These are phyloP conservation scores for Fusarium sp. DNA, from an alignment of 2,329 filamentous ascomycete genomes.

Conservation along the genomic window DNA sequence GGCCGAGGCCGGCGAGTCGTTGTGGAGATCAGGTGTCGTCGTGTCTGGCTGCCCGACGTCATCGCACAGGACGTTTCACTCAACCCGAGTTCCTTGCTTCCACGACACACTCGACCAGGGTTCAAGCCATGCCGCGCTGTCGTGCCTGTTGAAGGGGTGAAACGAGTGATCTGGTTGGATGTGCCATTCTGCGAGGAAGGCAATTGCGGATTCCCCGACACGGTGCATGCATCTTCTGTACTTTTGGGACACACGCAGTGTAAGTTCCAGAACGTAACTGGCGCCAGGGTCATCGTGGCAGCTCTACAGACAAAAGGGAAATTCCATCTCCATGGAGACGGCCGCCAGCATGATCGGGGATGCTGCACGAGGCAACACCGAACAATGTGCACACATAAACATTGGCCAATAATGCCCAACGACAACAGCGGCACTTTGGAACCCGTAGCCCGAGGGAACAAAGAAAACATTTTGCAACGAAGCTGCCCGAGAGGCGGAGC, in stretches of 20 bases:
- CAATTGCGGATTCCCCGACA: slow-evolving; percentile 3
- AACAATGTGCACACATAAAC: background rate
- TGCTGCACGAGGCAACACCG: background rate
- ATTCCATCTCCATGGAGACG: slow-evolving; percentile 9
- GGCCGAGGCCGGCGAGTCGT: slow-evolving; percentile 5
- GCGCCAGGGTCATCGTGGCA: slow-evolving; percentile 3
- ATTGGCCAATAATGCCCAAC: slow-evolving; percentile 13
- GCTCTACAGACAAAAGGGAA: slow-evolving; percentile 2
- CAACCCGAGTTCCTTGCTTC: slow-evolving; percentile 35
- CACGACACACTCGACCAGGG: slow-evolving; percentile 24
- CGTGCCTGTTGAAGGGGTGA: background rate
- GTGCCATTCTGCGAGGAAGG: background rate
- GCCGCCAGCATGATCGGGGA: slow-evolving; percentile 9
- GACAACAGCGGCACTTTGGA: background rate
- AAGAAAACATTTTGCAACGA: background rate
- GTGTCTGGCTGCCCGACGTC: slow-evolving; percentile 37
- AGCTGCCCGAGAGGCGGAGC: slow-evolving; percentile 28
- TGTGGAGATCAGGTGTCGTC: slow-evolving; percentile 24
- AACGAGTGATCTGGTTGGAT: background rate
- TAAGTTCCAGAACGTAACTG: slow-evolving; percentile 8
- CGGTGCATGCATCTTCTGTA: slow-evolving; percentile 8
- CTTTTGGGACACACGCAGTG: slow-evolving; percentile 6
- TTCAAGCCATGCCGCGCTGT: slow-evolving; percentile 5
- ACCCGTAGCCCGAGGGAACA: background rate
- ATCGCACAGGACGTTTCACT: slow-evolving; percentile 35